A percentile compares a stretch with the other conserved stretches of the same genome.
These are phyloP conservation scores for Wickerhamomyces xylosicus DNA, from an alignment of 805 yeast genomes.

Conservation along the genomic window DNA sequence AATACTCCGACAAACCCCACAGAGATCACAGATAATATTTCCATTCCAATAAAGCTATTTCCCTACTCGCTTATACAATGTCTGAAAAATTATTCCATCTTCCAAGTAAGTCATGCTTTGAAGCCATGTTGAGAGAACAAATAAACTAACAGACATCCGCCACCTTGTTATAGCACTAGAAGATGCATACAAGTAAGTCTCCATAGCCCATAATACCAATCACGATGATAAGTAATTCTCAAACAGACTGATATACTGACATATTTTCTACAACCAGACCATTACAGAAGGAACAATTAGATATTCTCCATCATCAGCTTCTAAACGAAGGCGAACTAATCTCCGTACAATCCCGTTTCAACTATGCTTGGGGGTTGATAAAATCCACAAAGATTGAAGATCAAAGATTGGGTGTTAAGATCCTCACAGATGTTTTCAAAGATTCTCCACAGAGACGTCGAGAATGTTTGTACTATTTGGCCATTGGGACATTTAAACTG, in stretches of 20 bases:
- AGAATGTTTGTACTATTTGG: conserved; percentile 80
- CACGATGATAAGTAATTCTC: no score
- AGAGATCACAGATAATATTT: no score
- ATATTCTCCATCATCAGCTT: conserved; percentile 66
- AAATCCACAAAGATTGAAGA: conserved; percentile 54
- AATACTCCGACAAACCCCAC: no score
- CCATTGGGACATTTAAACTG: conserved; percentile 79
- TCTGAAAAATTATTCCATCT: background rate
- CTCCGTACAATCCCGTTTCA: conserved; percentile 77
- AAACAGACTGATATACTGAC: conserved; percentile 4
- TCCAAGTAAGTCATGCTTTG: background rate
- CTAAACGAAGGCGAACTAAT: conserved; percentile 73
- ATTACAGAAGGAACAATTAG: conserved; percentile 64
- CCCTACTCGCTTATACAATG: background rate
- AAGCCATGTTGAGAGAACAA: background rate
- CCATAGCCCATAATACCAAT: background rate
- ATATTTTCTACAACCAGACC: conserved; percentile 28
- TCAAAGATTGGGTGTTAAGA: conserved; percentile 70
- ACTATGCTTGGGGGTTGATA: conserved; percentile 93
- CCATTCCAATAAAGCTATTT: no score
- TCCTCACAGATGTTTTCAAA: conserved; percentile 59
- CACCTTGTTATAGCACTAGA: conserved; percentile 14
- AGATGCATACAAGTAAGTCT: conserved; percentile 21
- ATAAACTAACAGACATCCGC: background rate
- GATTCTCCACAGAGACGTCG: conserved; percentile 77